Evolutionary conservation across 768 basidiomycete species (phyloP), one percentile per base, ranked within the genome.

Genomic region (Tylopilus plumbeoviolaceoides): DNA sequence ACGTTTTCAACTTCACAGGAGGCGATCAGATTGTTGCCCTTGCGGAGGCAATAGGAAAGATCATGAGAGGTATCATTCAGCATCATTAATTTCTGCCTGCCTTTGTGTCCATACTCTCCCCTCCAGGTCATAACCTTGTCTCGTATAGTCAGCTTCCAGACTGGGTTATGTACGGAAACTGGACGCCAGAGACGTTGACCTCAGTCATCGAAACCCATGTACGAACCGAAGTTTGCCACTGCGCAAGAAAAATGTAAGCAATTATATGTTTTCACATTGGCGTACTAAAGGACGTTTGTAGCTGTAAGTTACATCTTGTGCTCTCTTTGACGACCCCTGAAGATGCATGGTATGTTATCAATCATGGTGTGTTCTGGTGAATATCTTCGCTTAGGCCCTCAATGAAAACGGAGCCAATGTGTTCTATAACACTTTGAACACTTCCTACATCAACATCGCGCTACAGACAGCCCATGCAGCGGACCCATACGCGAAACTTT

Each of bases 361-460:
- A 64, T n/a, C n/a, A n/a, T 28, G 62, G 33, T 15, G 9, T 2
- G 33, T 33, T 8, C 4, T 2, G 11, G 62, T 27, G 17, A 15
- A 27, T 30, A 30, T 10, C 15, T 27, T 36, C 2, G 11, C 7
- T 50, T 59, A 64, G 40, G 52, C 62, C 28, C 38, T 64, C 70
- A 79, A 82, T 57, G 83, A 84, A 30, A 74, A 84, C 57, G 82
- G 84, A 18, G 50, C 67, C 18, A 69, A 75, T 48, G 73, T 84
- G 15, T 85, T 82, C 70, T 81, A 72, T 68, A 73, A 73, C 56
- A 76, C 75, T 3, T 71, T 77, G 23, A 75, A 76, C n/a, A 68
- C 73, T 6, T 60, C 65, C n/a, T 84, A 74, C 66, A 75, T 84
- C 50, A 61, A 70, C 10, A 71, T 75, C 39, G 82, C 82, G n/a